Evolutionary conservation across 1,284 basidiomycete species (phyloP).

Genomic region (Hymenochaete sp.): DNA sequence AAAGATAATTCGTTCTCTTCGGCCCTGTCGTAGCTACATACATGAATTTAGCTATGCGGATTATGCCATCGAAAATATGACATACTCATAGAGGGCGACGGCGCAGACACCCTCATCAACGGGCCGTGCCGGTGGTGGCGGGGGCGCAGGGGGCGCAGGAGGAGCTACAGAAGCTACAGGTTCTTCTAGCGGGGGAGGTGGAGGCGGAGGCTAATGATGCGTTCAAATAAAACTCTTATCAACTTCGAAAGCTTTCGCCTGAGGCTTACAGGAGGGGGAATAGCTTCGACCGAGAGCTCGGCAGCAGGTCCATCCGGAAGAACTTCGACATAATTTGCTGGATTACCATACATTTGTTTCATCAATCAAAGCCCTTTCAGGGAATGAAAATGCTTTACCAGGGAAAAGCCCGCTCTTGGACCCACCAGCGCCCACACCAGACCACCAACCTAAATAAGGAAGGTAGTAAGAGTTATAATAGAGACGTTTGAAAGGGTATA

Average conservation of each 20-base stretch:
- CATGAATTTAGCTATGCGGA: constrained; percentile 3
- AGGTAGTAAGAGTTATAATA: neutral
- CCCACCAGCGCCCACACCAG: constrained; percentile 57
- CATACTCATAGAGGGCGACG: constrained; percentile 72
- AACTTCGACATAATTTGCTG: constrained; percentile 77
- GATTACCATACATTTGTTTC: neutral
- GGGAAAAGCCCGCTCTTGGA: constrained; percentile 67
- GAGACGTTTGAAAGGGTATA: neutral
- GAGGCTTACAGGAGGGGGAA: constrained; percentile 33
- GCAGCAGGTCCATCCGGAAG: constrained; percentile 38
- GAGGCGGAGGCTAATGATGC: constrained; percentile 25
- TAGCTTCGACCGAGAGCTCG: constrained; percentile 31
- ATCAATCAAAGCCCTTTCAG: neutral
- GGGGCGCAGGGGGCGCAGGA: constrained; percentile 25
- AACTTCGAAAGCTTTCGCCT: constrained; percentile 5
- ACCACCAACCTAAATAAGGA: constrained; percentile 59
- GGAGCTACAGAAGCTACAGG: constrained; percentile 32
- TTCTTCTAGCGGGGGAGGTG: constrained; percentile 34
- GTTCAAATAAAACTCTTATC: neutral
- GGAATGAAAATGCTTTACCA: constrained; percentile 34
- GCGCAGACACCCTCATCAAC: constrained; percentile 54
- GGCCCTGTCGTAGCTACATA: constrained; percentile 65
- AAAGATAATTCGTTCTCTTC: constrained; percentile 89
- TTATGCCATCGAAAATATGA: neutral
- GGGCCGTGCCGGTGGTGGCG: constrained; percentile 27